These are phyloP conservation scores for Hirsutella thompsonii DNA, from an alignment of 2,329 filamentous ascomycete species.

Conservation along the genomic window DNA sequence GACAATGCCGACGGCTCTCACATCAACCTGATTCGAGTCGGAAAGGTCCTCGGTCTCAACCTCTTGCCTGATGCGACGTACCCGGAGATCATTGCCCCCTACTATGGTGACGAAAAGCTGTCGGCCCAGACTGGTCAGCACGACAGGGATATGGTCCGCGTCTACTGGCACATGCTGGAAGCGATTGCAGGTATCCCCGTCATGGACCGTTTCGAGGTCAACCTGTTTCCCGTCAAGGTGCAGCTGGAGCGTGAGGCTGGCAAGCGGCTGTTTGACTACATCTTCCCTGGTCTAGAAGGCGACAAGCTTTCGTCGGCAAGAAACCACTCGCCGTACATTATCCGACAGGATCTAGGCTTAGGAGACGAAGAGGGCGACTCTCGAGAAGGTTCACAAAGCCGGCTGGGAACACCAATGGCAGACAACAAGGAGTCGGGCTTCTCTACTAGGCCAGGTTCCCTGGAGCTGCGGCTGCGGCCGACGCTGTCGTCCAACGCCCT, in stretches of 20 bases:
- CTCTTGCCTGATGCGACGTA: conserved; percentile 83
- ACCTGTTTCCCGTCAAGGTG: conserved; percentile 82
- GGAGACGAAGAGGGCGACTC: conserved; percentile 38
- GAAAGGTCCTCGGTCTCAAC: conserved; percentile 79
- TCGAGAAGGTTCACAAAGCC: conserved; percentile 23
- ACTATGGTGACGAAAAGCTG: conserved; percentile 53
- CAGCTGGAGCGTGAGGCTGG: conserved; percentile 89
- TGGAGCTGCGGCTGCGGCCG: conserved; percentile 72
- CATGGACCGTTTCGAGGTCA: conserved; percentile 93
- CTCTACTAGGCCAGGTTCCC: conserved; percentile 53
- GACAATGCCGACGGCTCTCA: conserved; percentile 97
- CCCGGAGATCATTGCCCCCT: conserved; percentile 89
- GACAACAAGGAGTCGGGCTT: conserved; percentile 39
- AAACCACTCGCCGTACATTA: conserved; percentile 47
- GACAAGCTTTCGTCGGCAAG: conserved; percentile 26
- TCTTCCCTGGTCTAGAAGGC: conserved; percentile 75
- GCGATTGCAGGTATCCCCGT: conserved; percentile 95
- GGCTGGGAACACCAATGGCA: conserved; percentile 20
- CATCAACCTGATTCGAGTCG: conserved; percentile 80
- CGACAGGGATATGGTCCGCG: conserved; percentile 62
- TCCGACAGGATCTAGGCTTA: conserved; percentile 24
- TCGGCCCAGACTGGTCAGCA: conserved; percentile 13
- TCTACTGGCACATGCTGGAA: conserved; percentile 98
- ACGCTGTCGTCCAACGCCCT: conserved; percentile 53
- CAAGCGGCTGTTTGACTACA: conserved; percentile 89